These are phyloP conservation scores for Emmonsiellopsis sp. DNA, from an alignment of 2,329 filamentous ascomycete species.

Conservation along the genomic window DNA sequence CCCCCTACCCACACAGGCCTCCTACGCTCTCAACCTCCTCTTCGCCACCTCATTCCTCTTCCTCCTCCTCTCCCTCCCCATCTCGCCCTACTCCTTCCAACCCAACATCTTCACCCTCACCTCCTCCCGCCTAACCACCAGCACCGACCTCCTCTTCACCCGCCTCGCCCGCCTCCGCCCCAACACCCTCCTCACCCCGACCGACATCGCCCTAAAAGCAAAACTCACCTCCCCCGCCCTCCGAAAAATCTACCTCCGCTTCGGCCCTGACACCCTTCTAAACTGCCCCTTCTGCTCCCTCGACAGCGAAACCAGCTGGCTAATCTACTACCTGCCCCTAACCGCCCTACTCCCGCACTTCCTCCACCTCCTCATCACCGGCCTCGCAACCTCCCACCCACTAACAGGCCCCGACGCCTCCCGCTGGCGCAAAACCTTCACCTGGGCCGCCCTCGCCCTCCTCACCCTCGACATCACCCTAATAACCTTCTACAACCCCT, in stretches of 20 bases:
- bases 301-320: slow-evolving; percentile 61
- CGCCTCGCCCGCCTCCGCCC: slow-evolving; percentile 49
- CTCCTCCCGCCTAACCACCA: slow-evolving; percentile 71
- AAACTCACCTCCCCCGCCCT: slow-evolving; percentile 64
- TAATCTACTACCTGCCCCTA: slow-evolving; percentile 68
- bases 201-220: slow-evolving; percentile 57
- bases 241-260: slow-evolving; percentile 72
- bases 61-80: slow-evolving; percentile 55
- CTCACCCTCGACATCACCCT: slow-evolving; percentile 56
- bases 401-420: slow-evolving; percentile 55
- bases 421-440: slow-evolving; percentile 63
- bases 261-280: slow-evolving; percentile 64
- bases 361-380: slow-evolving; percentile 62
- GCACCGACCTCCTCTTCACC: slow-evolving; percentile 74
- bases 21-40: slow-evolving; percentile 39
- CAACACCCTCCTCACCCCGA: slow-evolving; percentile 31
- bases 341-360: slow-evolving; percentile 69
- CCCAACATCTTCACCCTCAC: slow-evolving; percentile 70
- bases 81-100: slow-evolving; percentile 35
- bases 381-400: slow-evolving; percentile 61
- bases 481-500: slow-evolving; percentile 52
- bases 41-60: slow-evolving; percentile 45
- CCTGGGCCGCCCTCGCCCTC: slow-evolving; percentile 51
- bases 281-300: slow-evolving; percentile 73
- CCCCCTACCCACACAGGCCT: slow-evolving; percentile 25